A percentile compares a stretch with the other conserved stretches of the same genome.
Conservation (phyloP, 1,284 basidiomycete species). For the Earliella scabrosa region DNA sequence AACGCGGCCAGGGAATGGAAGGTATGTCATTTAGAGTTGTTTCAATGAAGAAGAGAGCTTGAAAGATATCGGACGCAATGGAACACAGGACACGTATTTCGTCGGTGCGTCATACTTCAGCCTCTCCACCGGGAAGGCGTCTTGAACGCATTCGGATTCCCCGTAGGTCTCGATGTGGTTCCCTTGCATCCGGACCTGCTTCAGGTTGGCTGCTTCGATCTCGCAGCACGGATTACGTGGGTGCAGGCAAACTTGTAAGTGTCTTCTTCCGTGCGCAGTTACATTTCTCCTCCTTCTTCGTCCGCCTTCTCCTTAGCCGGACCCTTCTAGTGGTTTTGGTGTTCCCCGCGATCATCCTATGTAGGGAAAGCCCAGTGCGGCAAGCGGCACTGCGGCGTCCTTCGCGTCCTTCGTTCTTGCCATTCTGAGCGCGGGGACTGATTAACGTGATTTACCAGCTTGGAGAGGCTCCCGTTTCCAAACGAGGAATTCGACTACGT, state of each 20-base stretch:
- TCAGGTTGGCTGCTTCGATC: conserved; percentile 55
- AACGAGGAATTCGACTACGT: conserved; percentile 76
- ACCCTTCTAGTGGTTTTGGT: too few relatives aligned
- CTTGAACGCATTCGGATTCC: conserved; percentile 3
- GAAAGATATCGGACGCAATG: neutral
- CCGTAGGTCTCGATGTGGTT: conserved; percentile 66
- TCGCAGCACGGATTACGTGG: conserved; percentile 67
- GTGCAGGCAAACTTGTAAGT: conserved; percentile 70
- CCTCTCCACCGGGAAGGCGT: neutral
- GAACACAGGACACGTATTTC: conserved; percentile 52
- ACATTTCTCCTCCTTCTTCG: neutral
- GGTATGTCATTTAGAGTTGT: conserved; percentile 40
- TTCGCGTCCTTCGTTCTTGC: neutral
- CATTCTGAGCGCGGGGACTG: conserved; percentile 7
- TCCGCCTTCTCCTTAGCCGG: too few relatives aligned
- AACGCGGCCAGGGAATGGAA: conserved; percentile 65
- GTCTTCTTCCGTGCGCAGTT: neutral
- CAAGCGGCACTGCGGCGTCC: too few relatives aligned
- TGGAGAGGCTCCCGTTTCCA: conserved; percentile 69
- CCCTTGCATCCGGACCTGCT: conserved; percentile 67
- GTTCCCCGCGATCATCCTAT: too few relatives aligned
- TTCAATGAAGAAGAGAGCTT: neutral
- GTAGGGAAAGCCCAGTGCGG: too few relatives aligned
- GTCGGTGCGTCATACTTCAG: conserved; percentile 48
- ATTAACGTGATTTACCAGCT: conserved; percentile 39